These are phyloP conservation scores for Cyclotella baltica DNA, from an alignment of 108 stramenopile species.

Conservation along the genomic window DNA sequence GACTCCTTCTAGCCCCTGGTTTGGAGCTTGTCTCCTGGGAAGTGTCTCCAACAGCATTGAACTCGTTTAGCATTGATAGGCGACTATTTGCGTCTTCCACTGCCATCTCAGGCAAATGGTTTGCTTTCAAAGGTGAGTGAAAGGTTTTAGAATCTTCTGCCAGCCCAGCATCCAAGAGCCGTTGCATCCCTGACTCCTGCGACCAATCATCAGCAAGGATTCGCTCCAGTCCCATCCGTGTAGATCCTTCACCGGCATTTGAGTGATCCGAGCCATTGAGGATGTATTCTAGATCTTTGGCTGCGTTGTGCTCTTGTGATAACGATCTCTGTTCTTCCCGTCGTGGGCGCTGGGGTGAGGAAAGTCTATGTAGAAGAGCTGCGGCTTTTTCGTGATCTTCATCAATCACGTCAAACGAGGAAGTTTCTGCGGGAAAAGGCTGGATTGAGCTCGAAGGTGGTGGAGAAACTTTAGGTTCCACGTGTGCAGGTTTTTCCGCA, in stretches of 20 bases:
- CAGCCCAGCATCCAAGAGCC: constrained; percentile 24
- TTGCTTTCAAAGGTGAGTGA: constrained; percentile 37
- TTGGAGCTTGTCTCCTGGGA: background rate
- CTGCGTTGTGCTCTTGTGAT: constrained; percentile 13
- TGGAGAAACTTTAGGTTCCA: background rate
- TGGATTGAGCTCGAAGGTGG: background rate
- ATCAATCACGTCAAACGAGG: constrained; percentile 2
- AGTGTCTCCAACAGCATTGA: background rate
- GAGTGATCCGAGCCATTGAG: constrained; percentile 20
- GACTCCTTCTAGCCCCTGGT: constrained; percentile 22
- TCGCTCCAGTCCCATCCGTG: constrained; percentile 47
- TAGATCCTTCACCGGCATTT: constrained; percentile 28
- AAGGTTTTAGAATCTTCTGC: constrained; percentile 16
- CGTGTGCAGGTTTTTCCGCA: background rate
- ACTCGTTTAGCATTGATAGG: constrained; percentile 35
- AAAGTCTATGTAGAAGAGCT: constrained; percentile 15
- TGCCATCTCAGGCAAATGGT: constrained; percentile 19
- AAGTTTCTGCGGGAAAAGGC: background rate
- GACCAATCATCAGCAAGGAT: constrained; percentile 51
- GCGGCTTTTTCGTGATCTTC: constrained; percentile 15
- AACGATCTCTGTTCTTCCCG: constrained; percentile 6
- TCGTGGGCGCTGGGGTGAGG: constrained; percentile 28
- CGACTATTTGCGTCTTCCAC: constrained; percentile 23
- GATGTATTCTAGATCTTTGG: constrained; percentile 7
- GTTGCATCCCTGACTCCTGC: constrained; percentile 34